phyloP scores from a whole-genome alignment of 768 basidiomycete genomes.

The Botryobasidium botryosum region DNA sequence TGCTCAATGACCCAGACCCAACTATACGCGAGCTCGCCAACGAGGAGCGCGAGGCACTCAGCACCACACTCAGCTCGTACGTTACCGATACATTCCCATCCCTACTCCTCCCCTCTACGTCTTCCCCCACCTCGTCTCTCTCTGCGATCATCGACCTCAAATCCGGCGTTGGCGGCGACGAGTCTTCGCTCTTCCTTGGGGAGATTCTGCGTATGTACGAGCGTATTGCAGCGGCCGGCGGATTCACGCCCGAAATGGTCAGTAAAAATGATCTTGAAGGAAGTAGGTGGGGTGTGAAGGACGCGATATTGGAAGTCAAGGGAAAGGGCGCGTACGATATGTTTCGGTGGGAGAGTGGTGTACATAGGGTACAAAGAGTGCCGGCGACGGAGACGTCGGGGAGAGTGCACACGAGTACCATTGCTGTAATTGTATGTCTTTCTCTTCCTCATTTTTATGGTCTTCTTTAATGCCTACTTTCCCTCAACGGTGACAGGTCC shows the following conservation, averaged over 20 bases:
- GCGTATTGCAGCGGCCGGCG: conserved; percentile 35
- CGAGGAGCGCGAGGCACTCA: conserved; percentile 41
- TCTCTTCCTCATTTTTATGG: conserved; percentile 14
- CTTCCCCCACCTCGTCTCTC: conserved; percentile 43
- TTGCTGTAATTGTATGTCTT: conserved; percentile 68
- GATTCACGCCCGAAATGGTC: conserved; percentile 48
- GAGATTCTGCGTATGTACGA: conserved; percentile 74
- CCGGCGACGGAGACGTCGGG: conserved; percentile 82
- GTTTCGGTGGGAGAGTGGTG: conserved; percentile 82
- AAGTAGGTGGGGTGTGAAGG: conserved; percentile 43
- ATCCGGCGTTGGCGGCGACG: conserved; percentile 82
- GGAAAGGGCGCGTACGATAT: conserved; percentile 64
- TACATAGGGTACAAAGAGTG: conserved; percentile 89
- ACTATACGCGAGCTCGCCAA: conserved; percentile 55
- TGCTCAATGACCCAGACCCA: conserved; percentile 55
- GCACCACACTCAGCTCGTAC: conserved; percentile 18
- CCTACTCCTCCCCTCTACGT: conserved; percentile 58
- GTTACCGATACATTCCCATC: conserved; percentile 38
- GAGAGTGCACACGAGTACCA: conserved; percentile 82
- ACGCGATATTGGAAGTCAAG: conserved; percentile 64
- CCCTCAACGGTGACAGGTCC: conserved; percentile 36
- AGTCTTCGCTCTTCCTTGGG: conserved; percentile 64
- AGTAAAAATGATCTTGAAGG: conserved; percentile 30
- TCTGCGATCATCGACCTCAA: conserved; percentile 83
- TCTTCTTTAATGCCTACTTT: background rate